Base-by-base conservation (phyloP, 2,329 filamentous ascomycete species). In the Elsinoe fawcettii region DNA sequence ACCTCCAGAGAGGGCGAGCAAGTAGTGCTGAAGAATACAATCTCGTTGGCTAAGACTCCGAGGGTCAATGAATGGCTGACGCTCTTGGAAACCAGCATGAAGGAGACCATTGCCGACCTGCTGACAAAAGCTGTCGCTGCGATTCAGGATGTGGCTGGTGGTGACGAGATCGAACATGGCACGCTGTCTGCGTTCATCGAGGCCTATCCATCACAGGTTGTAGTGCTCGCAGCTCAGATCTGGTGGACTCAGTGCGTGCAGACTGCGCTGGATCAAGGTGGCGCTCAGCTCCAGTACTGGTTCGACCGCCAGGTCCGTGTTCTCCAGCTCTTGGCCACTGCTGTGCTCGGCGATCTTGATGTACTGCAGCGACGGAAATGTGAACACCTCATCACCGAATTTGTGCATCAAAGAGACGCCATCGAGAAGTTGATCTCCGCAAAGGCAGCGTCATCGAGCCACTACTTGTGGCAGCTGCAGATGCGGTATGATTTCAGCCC, bases 11-110 rank as follows among this genome's bases (percentile, higher is more conserved):
- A 99, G 73, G 91, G 87, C 55, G 93, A 99, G 72, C 80, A 85
- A 61, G 90, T 99, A 51, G 80, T 80, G 61, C 76, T 99, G 59
- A 95, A 91, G 74, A 92, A 88, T 66, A 88, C 93, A 55, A 92
- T 99, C 60, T 96, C 90, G 14, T 79, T 99, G 51, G 81, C 90
- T 65, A 96, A 96, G 73, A 95, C 90, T 1, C 95, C 95, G 0
- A 88, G 90, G 66, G 96, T 99, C 77, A 99, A 99, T 66, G 93
- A 99, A 71, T 99, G 93, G 93, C 80, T 99, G n/a, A 87, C 88
- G 27, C 84, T 95, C 3, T 77, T 99, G 30, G 93, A 99, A 71
- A 85, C 77, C 59, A 95, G 87, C 63, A 97, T 99, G 91, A 96
- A 96, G 71, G 80, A 84, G 32, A 96, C 93, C 0, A 80, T 99